Percentiles rank a stretch among this genome's conserved stretches.
Conservation (phyloP, 2,329 filamentous ascomycete genomes). For the Ophiocordyceps robertsii region DNA sequence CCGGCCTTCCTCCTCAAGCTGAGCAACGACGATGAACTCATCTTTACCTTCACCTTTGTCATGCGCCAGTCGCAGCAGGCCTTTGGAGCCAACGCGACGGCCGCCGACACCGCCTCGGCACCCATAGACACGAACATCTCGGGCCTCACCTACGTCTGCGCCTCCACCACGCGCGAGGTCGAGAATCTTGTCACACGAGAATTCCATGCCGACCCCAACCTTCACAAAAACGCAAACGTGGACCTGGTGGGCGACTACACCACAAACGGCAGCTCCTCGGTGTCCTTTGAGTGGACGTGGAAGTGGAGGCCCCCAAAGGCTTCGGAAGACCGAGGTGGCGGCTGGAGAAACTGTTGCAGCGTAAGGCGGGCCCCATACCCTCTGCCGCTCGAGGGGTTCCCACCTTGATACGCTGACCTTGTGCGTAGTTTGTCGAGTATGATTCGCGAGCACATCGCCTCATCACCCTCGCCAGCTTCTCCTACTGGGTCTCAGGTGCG, state of each 20-base stretch:
- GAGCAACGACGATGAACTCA: constrained; percentile 80
- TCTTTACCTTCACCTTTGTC: constrained; percentile 86
- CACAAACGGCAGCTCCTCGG: constrained; percentile 69
- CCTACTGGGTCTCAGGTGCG: constrained; percentile 84
- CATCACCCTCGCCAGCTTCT: constrained; percentile 81
- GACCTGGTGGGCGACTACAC: constrained; percentile 85
- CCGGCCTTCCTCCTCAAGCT: constrained; percentile 79
- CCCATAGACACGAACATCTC: constrained; percentile 64
- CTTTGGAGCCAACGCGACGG: constrained; percentile 21
- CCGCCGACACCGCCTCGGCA: constrained; percentile 33
- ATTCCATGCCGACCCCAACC: constrained; percentile 91
- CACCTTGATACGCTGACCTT: constrained; percentile 11
- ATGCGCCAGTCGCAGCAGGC: constrained; percentile 38
- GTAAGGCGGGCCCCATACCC: constrained; percentile 28
- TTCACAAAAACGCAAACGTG: constrained; percentile 95
- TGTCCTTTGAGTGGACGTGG: constrained; percentile 92
- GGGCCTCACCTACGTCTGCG: constrained; percentile 85
- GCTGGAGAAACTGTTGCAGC: constrained; percentile 93
- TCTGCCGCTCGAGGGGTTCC: background rate
- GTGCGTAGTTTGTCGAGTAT: constrained; percentile 76
- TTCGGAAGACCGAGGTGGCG: constrained; percentile 70
- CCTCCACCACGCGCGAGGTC: constrained; percentile 71
- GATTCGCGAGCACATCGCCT: constrained; percentile 84
- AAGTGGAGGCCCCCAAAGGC: constrained; percentile 86
- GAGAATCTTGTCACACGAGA: constrained; percentile 90